Base-by-base conservation (phyloP, 805 yeast genomes). In the Candida takata region DNA sequence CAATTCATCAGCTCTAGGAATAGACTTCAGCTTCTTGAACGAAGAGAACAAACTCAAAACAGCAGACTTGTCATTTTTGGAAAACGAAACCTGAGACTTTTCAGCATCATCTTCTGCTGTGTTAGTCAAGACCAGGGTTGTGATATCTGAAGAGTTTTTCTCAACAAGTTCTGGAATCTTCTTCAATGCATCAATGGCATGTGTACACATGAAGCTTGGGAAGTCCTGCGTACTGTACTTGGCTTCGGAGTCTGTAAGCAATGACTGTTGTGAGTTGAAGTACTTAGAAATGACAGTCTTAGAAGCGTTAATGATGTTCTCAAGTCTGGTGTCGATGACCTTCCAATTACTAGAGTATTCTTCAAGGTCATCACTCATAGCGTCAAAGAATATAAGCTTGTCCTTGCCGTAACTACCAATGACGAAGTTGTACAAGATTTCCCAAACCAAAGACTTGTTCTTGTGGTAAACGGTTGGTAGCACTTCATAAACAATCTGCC, bases 401-500 rank as follows among this genome's bases (percentile, higher is more conserved):
- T 11, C 5, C 3, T 37, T 10, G 7, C 30, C 25, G 23, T 31
- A 14, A 3, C 33, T 29, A 26, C 49, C 39, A 47, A 41, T 44
- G 14, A 61, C 42, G 33, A 74, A 67, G 4, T 54, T 48, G 27
- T 58, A 55, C 0, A 77, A 60, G 14, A 73, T 49, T 0, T 64
- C 52, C 94, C 95, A 86, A 0, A 83, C 61, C 10, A 62, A 33
- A 0, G 56, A 58, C 13, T 68, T 64, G 34, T 62, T 53, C 43
- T 65, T 67, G 13, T 54, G 61, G 11, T 65, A 57, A 8, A 80
- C 56, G 4, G 57, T 50, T 2, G 78, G 73, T 5, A 84, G 51
- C 4, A 72, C 69, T 41, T 80, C 90, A 36, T 68, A 61, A 2
- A 83, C 82, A 5, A 82, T 86, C 14, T 74, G 70, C 95, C 95